Conservation (phyloP, 352 stramenopile species). For the Blastocystis sp. region DNA sequence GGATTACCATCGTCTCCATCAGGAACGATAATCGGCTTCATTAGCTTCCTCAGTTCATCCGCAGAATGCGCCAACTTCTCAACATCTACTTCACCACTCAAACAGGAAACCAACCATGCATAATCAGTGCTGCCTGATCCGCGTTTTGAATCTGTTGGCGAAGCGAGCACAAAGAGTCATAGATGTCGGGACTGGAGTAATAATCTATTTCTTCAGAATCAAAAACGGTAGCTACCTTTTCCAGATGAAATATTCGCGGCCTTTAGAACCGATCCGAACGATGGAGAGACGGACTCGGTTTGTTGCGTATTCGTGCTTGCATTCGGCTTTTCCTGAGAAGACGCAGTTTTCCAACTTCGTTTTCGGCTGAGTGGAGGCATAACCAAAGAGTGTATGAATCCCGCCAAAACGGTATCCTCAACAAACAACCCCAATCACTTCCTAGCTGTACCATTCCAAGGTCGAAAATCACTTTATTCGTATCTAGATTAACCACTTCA, state of each 20-base stretch:
- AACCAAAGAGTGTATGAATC: background rate
- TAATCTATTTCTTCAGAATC: background rate
- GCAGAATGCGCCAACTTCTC: background rate
- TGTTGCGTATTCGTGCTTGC: background rate
- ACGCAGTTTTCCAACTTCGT: background rate
- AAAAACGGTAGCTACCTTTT: background rate
- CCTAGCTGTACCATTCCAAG: background rate
- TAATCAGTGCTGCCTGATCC: background rate
- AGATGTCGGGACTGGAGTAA: slow-evolving; percentile 12
- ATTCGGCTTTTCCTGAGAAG: background rate
- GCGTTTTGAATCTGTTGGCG: background rate
- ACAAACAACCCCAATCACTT: slow-evolving; percentile 20
- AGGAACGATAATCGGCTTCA: background rate
- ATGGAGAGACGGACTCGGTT: background rate
- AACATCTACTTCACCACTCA: background rate
- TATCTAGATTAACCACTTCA: background rate
- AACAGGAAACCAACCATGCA: background rate
- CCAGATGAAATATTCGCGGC: background rate
- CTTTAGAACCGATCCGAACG: background rate
- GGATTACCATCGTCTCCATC: background rate
- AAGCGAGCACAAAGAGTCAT: slow-evolving; percentile 39
- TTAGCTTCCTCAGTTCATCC: background rate
- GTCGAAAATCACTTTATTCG: background rate
- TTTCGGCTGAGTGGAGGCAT: slow-evolving; percentile 32
- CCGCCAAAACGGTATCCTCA: background rate